Base-by-base conservation (phyloP, 305 asterid species). In the Plantago lanceolata region DNA sequence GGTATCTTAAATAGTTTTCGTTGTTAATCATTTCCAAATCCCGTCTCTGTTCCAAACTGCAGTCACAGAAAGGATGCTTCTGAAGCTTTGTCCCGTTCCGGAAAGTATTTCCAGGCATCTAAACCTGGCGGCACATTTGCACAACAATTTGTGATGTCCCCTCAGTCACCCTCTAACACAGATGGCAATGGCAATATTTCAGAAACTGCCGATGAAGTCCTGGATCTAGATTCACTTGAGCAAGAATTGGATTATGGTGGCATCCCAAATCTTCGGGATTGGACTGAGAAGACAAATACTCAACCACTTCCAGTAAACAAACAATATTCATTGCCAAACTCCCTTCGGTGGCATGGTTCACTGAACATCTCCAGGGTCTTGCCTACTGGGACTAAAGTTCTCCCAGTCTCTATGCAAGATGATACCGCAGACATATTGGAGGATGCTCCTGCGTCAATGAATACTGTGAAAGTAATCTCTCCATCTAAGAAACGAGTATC, bases 401-500 rank as follows among this genome's bases (percentile, higher is more conserved):
- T 69, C 61, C 78, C 74, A 66, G 70, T 52, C 8, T 33, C 66
- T 49, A 17, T 71, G 68, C 79, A 67, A 67, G 89, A 82, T 61
- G 94, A 79, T 68, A 85, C 85, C 19, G 92, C 86, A 16, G 85
- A 79, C 48, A 79, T 85, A 74, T 67, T 90, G 63, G 82, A 76
- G 74, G 87, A 78, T 43, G 54, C 59, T 67, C 61, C 81, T 59
- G 64, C 71, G 54, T 81, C 81, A 35, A 48, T 52, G 48, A 72
- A 64, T 72, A 78, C 78, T 63, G 87, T 87, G 68, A 84, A 87
- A 75, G 83, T 81, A 29, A 78, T 76, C 81, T 85, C 96, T 21
- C 93, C 95, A 17, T 81, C 81, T 68, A 84, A 82, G 82, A 90
- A 87, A 72, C 80, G 92, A 29, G 81, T 85, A 64, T 85, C 97